phyloP scores from a whole-genome alignment of 2,329 filamentous ascomycete genomes.

The Claviceps paspali region DNA sequence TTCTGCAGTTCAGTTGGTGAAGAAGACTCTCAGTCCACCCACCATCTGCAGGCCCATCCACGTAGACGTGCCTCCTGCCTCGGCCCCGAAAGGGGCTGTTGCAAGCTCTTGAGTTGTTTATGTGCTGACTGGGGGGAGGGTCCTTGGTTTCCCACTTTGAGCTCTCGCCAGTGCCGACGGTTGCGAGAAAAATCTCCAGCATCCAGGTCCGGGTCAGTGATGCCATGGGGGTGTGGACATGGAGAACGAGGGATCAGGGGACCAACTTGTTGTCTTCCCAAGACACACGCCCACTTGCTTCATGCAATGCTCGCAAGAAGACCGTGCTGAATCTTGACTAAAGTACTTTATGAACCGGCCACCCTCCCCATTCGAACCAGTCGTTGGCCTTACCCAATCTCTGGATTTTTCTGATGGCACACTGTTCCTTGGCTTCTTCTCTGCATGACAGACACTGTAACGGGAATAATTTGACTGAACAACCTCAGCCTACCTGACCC shows the following conservation, averaged over 20 bases:
- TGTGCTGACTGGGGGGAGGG: background rate
- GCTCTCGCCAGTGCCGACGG: background rate
- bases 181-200: background rate
- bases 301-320: background rate
- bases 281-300: conserved; percentile 3
- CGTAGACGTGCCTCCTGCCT: conserved; percentile 4
- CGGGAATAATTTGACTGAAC: too few relatives aligned
- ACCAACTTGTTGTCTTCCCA: background rate
- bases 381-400: background rate
- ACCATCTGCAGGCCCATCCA: conserved; percentile 2
- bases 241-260: conserved; percentile 2
- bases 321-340: background rate
- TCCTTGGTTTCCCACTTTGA: background rate
- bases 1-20: background rate
- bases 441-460: background rate
- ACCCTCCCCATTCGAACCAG: conserved; percentile 8
- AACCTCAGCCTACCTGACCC: background rate
- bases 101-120: background rate
- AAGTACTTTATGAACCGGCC: conserved; percentile 16
- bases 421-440: background rate
- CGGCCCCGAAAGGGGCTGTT: background rate
- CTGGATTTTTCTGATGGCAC: background rate
- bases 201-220: background rate
- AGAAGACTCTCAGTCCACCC: background rate
- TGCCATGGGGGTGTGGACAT: conserved; percentile 1